Evolutionary conservation across 495 filamentous ascomycete species (phyloP).

Genomic region (Mycothermus thermophilus): DNA sequence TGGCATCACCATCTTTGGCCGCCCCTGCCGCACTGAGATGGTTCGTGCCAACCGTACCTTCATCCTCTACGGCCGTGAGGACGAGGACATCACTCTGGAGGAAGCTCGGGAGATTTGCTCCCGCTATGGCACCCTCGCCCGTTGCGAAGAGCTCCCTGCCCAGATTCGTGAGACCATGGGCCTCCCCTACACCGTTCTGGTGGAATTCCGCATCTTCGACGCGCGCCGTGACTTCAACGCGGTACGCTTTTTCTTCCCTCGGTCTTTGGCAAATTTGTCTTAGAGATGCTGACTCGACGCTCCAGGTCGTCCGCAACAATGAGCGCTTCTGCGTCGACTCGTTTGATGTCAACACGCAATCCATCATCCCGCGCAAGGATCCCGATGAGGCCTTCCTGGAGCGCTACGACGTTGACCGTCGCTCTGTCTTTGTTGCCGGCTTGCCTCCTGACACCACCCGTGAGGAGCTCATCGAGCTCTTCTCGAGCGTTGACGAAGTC

Average conservation of each 20-base stretch:
- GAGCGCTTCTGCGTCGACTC: constrained; percentile 16
- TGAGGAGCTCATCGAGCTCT: constrained; percentile 24
- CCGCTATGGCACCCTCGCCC: constrained; percentile 25
- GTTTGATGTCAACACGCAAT: constrained; percentile 22
- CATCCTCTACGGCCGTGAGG: constrained; percentile 31
- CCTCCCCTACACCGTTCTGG: constrained; percentile 35
- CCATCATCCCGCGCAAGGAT: constrained; percentile 7
- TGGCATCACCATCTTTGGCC: constrained; percentile 37
- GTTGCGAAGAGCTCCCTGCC: constrained; percentile 17
- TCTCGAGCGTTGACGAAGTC: constrained; percentile 28
- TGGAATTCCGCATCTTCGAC: constrained; percentile 36
- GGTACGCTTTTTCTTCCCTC: constrained; percentile 18
- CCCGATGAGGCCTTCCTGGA: constrained; percentile 22
- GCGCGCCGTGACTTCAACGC: constrained; percentile 23
- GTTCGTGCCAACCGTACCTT: constrained; percentile 43
- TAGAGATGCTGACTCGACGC: constrained; percentile 5
- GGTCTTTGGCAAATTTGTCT: constrained; percentile 1
- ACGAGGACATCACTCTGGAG: constrained; percentile 22
- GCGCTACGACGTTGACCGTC: constrained; percentile 32
- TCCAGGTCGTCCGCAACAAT: constrained; percentile 17
- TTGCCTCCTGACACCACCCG: constrained; percentile 28
- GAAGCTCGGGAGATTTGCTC: constrained; percentile 31
- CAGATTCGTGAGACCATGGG: constrained; percentile 15
- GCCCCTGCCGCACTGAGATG: constrained; percentile 44
- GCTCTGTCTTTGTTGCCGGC: constrained; percentile 39